Conservation (phyloP, 176 grass and related monocot species). For the Dendrocalamus sinicus region DNA sequence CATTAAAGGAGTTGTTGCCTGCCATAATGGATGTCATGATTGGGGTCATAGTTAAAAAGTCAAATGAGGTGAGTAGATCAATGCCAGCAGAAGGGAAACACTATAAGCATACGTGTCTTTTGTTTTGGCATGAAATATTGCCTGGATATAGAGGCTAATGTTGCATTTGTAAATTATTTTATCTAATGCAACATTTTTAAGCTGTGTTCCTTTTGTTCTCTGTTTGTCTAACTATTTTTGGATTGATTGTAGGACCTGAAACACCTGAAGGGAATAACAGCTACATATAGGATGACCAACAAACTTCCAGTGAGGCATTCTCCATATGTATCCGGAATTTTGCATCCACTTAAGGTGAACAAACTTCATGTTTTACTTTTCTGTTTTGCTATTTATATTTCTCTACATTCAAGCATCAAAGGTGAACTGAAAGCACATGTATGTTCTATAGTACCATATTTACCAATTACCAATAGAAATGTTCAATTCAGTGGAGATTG, state of each 20-base stretch:
- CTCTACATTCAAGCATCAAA: slow-evolving; percentile 5
- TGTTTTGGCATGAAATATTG: slow-evolving; percentile 8
- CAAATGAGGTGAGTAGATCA: slow-evolving; percentile 72
- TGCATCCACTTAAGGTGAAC: slow-evolving; percentile 90
- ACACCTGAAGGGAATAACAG: slow-evolving; percentile 94
- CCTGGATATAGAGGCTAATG: background rate
- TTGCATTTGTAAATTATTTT: background rate
- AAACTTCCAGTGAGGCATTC: slow-evolving; percentile 98
- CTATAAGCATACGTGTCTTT: background rate
- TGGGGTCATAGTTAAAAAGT: slow-evolving; percentile 85
- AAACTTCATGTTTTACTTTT: slow-evolving; percentile 41
- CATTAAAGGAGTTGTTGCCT: slow-evolving; percentile 74
- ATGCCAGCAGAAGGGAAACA: background rate
- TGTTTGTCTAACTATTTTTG: slow-evolving; percentile 17
- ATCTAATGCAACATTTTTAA: background rate
- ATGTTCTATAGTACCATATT: background rate
- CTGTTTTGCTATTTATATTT: slow-evolving; percentile 23
- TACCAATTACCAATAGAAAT: background rate
- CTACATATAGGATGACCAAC: slow-evolving; percentile 95
- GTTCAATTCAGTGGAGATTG: background rate
- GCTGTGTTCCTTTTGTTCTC: slow-evolving; percentile 3
- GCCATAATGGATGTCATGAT: slow-evolving; percentile 82
- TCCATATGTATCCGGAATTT: slow-evolving; percentile 83
- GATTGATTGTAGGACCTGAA: slow-evolving; percentile 72
- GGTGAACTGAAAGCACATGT: background rate